Base-by-base conservation (phyloP, 2,329 filamentous ascomycete species). In the Orbilia javanica region DNA sequence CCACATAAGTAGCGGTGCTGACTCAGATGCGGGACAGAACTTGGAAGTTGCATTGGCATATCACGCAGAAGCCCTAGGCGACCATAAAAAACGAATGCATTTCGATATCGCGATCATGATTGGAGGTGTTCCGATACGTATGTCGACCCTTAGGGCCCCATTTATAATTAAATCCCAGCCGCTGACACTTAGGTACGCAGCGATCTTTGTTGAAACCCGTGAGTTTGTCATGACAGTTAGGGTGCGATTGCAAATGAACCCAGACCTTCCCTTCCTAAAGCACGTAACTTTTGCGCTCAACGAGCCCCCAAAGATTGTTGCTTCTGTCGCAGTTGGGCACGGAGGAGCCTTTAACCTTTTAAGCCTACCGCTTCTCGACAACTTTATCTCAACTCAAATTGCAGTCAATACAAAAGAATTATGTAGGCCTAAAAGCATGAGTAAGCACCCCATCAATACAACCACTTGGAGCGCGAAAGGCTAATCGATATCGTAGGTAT, bases 321-420 rank as follows among this genome's bases (percentile, higher is more conserved):
- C 94, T 13, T 93, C 93, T 1, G 75, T 79, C 50, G 90, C 96
- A 83, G 91, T 90, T 80, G 95, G 94, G 1, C 69, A 72, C 20
- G 69, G 68, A 8, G 75, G 75, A 85, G 86, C 57, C 90, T 90
- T 96, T 76, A 98, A 98, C 81, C 90, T 98, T 52, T 86, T 98
- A 25, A 97, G 98, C 81, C 86, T 98, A 13, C 95, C 95, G 0
- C 84, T 98, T 36, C 97, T 98, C 81, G 96, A 93, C 10, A 96
- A 96, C 82, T 98, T 99, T 83, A 94, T 97, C 84, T 97, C 97
- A 84, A 97, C 94, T 85, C 93, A 95, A 4, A 97, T 98, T 81
- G 90, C 90, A 39, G 90, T 96, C 0, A 93, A 94, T 0, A 92
- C 92, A 1, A 92, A 90, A 82, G 92, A 97, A 88, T 97, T 97